Evolutionary conservation across 192 early-diverging fungal species (phyloP).

Genomic region (Gonapodya sp.): DNA sequence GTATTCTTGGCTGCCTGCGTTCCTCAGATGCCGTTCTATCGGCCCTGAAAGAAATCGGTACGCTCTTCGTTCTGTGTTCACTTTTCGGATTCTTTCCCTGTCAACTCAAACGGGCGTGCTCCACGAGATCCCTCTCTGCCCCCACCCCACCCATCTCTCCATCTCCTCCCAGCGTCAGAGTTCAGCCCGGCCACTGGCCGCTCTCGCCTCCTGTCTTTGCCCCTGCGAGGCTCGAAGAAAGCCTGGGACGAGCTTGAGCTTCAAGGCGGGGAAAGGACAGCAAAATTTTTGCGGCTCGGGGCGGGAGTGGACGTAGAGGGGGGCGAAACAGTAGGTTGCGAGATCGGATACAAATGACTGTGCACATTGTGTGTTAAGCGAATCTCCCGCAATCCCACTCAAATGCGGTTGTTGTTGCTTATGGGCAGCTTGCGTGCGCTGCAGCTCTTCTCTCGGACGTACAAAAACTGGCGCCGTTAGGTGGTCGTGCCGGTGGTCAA

Average conservation of each 20-base stretch:
- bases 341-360: no score
- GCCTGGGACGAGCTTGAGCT: background rate
- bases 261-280: background rate
- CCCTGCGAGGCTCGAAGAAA: background rate
- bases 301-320: background rate
- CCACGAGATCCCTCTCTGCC: background rate
- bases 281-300: background rate
- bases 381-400: background rate
- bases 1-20: background rate
- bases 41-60: background rate
- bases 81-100: background rate
- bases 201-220: background rate
- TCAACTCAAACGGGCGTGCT: no score
- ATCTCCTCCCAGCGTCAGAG: background rate
- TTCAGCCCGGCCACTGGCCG: background rate
- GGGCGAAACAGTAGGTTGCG: background rate
- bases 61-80: background rate
- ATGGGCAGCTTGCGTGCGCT: background rate
- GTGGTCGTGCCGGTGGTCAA: no score
- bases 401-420: background rate
- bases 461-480: background rate
- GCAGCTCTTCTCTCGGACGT: background rate
- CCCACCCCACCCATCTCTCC: background rate
- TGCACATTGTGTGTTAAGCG: background rate
- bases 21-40: background rate